A percentile compares a stretch with the other conserved stretches of the same genome.
Conservation (phyloP, 768 basidiomycete genomes). For the Mycena rebaudengoi region DNA sequence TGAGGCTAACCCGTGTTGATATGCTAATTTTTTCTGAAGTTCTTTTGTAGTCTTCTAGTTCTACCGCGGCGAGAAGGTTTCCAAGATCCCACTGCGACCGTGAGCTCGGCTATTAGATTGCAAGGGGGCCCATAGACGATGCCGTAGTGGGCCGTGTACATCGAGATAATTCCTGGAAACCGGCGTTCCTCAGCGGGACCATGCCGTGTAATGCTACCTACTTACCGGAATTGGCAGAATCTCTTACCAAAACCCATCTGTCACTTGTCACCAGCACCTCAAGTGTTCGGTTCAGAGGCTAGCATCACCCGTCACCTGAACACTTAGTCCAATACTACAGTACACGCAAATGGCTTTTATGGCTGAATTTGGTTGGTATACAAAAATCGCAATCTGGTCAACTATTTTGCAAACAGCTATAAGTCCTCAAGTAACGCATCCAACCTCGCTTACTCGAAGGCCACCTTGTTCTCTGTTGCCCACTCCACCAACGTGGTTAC, state of each 20-base stretch:
- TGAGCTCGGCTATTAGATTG: background rate
- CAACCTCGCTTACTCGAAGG: conserved; percentile 7
- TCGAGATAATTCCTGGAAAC: background rate
- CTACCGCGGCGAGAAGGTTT: background rate
- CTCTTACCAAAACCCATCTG: no score
- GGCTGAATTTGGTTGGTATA: no score
- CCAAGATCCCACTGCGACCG: background rate
- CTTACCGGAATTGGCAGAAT: no score
- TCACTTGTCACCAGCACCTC: no score
- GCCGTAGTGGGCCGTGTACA: background rate
- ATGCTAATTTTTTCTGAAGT: background rate
- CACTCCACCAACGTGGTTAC: conserved; percentile 8
- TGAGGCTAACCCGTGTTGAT: background rate
- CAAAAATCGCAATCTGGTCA: no score
- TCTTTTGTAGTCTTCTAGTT: background rate
- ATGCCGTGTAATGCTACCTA: background rate
- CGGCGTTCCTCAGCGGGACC: background rate
- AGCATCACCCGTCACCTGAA: no score
- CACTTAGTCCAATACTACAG: no score
- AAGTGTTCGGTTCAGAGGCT: no score
- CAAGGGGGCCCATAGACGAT: background rate
- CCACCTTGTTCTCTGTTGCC: background rate
- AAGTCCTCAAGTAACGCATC: no score
- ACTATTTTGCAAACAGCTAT: no score
- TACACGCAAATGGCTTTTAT: no score